These are phyloP conservation scores for Candida gorgasii DNA, from an alignment of 805 yeast genomes.

Conservation along the genomic window DNA sequence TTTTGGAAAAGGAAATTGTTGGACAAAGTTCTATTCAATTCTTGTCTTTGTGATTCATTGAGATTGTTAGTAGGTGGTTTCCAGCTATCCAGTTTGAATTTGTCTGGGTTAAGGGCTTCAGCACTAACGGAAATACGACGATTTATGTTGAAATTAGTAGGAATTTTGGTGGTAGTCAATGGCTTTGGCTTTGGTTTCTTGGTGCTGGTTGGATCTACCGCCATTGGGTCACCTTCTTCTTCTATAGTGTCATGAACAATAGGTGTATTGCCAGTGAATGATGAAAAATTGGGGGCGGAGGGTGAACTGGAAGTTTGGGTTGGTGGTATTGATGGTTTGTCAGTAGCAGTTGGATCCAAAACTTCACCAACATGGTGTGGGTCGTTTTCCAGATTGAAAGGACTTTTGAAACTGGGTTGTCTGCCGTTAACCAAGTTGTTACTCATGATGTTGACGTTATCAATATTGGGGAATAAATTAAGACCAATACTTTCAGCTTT, in stretches of 20 bases:
- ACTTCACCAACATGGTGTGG: constrained; percentile 49
- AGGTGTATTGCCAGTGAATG: constrained; percentile 1
- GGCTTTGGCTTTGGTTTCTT: constrained; percentile 17
- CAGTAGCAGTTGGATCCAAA: constrained; percentile 4
- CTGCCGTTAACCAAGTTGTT: constrained; percentile 30
- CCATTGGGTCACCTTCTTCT: constrained; percentile 12
- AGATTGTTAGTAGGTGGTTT: constrained; percentile 69
- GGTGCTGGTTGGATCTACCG: constrained; percentile 2
- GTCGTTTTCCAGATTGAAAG: constrained; percentile 53
- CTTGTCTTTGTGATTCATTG: constrained; percentile 59
- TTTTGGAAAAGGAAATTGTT: constrained; percentile 84
- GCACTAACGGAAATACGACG: constrained; percentile 91
- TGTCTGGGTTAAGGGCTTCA: constrained; percentile 78
- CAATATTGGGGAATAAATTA: constrained; percentile 43
- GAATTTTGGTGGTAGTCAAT: constrained; percentile 33
- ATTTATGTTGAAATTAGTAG: constrained; percentile 67
- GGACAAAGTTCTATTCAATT: constrained; percentile 70
- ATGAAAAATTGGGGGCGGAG: constrained; percentile 12
- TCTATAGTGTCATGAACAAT: constrained; percentile 2
- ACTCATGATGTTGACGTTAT: constrained; percentile 29
- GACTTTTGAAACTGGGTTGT: constrained; percentile 56
- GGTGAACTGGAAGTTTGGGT: constrained; percentile 17
- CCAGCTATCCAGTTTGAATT: constrained; percentile 67
- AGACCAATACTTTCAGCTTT: constrained; percentile 54
- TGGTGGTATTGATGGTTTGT: constrained; percentile 25